Percentiles rank a stretch among this genome's conserved stretches.
Conservation (phyloP, 768 basidiomycete genomes). For the Kwoniella newhampshirensis region DNA sequence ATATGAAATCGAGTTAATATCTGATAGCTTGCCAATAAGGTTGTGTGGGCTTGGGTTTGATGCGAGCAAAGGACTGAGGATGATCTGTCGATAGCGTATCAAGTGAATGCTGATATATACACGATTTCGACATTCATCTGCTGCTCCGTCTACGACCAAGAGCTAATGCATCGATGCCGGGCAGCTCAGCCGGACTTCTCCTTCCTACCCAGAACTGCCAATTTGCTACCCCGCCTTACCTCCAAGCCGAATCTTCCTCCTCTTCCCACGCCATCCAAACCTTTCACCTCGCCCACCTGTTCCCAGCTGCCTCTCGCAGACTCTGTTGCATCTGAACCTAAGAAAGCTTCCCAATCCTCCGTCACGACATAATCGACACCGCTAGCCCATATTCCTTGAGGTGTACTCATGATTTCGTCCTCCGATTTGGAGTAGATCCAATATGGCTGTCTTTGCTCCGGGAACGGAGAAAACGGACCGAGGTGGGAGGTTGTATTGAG, state of each 20-base stretch:
- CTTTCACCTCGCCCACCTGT: conserved; percentile 24
- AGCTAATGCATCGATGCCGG: too few relatives aligned
- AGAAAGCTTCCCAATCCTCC: conserved; percentile 20
- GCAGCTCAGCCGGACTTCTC: too few relatives aligned
- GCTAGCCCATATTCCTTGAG: conserved; percentile 20
- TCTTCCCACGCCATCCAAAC: conserved; percentile 27
- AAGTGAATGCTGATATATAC: too few relatives aligned
- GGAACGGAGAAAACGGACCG: conserved; percentile 6
- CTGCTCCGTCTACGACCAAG: too few relatives aligned
- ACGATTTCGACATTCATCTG: too few relatives aligned
- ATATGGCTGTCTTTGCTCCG: conserved; percentile 9
- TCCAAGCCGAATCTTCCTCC: conserved; percentile 27
- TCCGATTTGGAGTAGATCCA: conserved; percentile 88
- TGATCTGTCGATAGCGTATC: too few relatives aligned
- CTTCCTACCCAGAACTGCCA: conserved; percentile 15
- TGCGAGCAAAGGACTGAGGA: too few relatives aligned
- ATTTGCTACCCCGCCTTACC: conserved; percentile 27
- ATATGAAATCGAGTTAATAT: too few relatives aligned
- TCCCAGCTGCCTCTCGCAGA: conserved; percentile 26
- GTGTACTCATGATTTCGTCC: conserved; percentile 24
- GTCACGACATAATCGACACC: conserved; percentile 38
- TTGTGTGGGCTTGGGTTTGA: too few relatives aligned
- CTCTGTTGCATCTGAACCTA: conserved; percentile 8
- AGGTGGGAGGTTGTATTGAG: not conserved
- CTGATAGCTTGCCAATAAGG: too few relatives aligned